Evolutionary conservation across 2,329 filamentous ascomycete genomes (phyloP).

Genomic region (Metarhizium guizhouense): DNA sequence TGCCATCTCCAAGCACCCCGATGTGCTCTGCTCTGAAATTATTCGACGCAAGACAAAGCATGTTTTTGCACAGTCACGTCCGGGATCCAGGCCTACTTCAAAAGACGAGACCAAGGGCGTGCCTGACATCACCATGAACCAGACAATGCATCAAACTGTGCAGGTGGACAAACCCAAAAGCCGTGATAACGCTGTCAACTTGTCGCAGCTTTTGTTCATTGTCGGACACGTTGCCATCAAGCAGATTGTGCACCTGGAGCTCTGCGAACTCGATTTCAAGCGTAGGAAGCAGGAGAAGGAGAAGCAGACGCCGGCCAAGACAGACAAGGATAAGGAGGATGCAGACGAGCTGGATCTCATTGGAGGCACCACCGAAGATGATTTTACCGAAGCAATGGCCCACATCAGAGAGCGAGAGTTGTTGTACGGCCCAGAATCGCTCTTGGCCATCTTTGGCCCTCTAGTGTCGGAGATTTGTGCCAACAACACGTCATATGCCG

Average conservation of each 20-base stretch:
- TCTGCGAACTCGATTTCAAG: conserved; percentile 98
- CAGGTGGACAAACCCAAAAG: conserved; percentile 32
- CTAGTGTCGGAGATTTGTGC: conserved; percentile 89
- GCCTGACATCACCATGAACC: conserved; percentile 22
- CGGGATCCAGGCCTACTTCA: conserved; percentile 31
- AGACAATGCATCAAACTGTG: conserved; percentile 9
- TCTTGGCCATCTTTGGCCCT: conserved; percentile 85
- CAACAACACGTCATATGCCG: conserved; percentile 86
- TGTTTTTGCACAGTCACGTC: conserved; percentile 53
- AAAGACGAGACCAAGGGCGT: conserved; percentile 32
- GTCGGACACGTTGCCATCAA: conserved; percentile 97
- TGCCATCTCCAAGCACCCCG: conserved; percentile 84
- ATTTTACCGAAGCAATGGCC: conserved; percentile 79
- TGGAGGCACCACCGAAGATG: conserved; percentile 89
- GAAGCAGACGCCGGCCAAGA: conserved; percentile 45
- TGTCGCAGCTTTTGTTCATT: conserved; percentile 89
- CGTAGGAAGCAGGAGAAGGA: conserved; percentile 86
- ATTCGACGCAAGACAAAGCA: conserved; percentile 76
- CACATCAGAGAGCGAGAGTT: conserved; percentile 79
- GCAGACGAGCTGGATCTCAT: conserved; percentile 92
- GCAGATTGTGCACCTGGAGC: conserved; percentile 94
- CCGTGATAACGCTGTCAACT: conserved; percentile 59
- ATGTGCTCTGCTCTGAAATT: conserved; percentile 85
- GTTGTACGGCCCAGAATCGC: conserved; percentile 70
- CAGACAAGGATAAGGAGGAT: conserved; percentile 46